These are phyloP conservation scores for Pelargonium australe DNA, from an alignment of 441 rosid species.

Conservation along the genomic window DNA sequence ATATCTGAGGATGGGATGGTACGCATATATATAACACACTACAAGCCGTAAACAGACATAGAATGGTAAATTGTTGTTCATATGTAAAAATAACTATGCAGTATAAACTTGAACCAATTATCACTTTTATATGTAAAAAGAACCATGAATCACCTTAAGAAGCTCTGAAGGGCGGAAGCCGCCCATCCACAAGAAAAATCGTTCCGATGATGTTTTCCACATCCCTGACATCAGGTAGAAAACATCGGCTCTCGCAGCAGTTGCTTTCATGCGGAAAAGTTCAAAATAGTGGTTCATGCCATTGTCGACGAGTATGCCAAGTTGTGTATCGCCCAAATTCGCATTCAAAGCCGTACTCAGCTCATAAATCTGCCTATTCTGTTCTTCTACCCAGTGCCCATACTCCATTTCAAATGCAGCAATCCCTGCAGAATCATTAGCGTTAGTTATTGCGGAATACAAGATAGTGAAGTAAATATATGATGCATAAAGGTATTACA, in stretches of 20 bases:
- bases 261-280: conserved; percentile 58
- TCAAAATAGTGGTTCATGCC: conserved; percentile 54
- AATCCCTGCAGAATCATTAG: conserved; percentile 34
- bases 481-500: conserved; percentile 16
- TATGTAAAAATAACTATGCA: neutral
- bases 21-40: too few relatives aligned
- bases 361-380: conserved; percentile 42
- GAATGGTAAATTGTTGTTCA: neutral
- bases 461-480: conserved; percentile 1
- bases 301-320: conserved; percentile 45
- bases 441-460: neutral
- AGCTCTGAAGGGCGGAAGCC: conserved; percentile 68
- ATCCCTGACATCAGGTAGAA: conserved; percentile 57
- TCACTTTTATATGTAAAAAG: neutral
- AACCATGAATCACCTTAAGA: conserved; percentile 45
- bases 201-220: conserved; percentile 61
- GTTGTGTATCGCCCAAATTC: conserved; percentile 46
- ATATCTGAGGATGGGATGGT: too few relatives aligned
- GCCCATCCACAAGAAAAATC: conserved; percentile 64
- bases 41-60: too few relatives aligned
- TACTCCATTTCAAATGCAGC: conserved; percentile 64
- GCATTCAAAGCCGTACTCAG: conserved; percentile 47
- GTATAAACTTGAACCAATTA: neutral
- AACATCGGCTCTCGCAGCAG: conserved; percentile 51
- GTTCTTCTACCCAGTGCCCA: conserved; percentile 60